phyloP scores from a whole-genome alignment of 2,329 filamentous ascomycete species.

The Aspergillus sp. region DNA sequence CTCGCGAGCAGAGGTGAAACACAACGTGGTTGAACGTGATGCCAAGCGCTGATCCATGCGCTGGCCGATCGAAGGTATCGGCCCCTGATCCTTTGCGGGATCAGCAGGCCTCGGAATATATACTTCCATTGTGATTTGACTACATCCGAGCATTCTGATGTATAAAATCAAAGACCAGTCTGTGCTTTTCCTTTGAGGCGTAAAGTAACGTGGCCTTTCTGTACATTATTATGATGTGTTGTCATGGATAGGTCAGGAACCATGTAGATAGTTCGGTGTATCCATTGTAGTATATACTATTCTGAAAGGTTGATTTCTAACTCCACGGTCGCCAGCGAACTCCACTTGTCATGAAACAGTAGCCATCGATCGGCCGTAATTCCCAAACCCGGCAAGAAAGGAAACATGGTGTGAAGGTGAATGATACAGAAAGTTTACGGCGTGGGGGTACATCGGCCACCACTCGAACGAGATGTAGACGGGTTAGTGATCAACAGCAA shows the following conservation, averaged over 20 bases:
- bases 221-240: not conserved
- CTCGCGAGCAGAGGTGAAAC: not conserved
- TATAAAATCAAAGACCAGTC: too few species aligned
- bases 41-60: conserved; percentile 1
- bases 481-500: not conserved
- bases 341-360: not conserved
- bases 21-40: not conserved
- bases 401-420: not conserved
- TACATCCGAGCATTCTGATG: not conserved
- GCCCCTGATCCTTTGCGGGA: not conserved
- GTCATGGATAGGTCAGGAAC: not conserved
- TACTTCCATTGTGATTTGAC: not conserved
- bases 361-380: not conserved
- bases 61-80: not conserved
- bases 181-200: not conserved
- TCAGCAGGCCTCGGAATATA: not conserved
- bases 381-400: not conserved
- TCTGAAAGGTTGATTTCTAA: not conserved
- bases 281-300: not conserved
- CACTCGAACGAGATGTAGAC: not conserved
- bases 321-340: conserved; percentile 1
- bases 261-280: not conserved
- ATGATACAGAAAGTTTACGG: not conserved
- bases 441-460: not conserved
- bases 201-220: not conserved